phyloP scores from a whole-genome alignment of 345 rosid species.

The Bruguiera sexangula region DNA sequence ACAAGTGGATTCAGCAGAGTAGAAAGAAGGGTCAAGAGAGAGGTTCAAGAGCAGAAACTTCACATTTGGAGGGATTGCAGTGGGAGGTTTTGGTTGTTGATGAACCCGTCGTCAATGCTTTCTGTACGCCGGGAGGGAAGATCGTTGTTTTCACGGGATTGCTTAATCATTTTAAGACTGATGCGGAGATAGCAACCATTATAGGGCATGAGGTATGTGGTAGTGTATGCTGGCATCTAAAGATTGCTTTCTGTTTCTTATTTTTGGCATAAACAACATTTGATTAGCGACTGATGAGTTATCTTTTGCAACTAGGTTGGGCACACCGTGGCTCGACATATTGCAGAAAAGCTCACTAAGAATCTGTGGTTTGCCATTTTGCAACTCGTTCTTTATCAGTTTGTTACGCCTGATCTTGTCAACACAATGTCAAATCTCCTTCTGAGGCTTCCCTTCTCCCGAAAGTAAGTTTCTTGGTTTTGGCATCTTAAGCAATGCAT shows the following conservation, averaged over 20 bases:
- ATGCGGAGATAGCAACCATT: conserved; percentile 88
- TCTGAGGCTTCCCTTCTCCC: conserved; percentile 84
- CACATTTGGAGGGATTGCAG: conserved; percentile 74
- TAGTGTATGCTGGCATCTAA: neutral
- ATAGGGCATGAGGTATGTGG: conserved; percentile 77
- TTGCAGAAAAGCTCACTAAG: conserved; percentile 67
- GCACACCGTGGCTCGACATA: conserved; percentile 88
- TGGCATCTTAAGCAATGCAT: neutral
- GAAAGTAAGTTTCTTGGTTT: conserved; percentile 48
- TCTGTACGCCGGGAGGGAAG: conserved; percentile 89
- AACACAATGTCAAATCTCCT: conserved; percentile 69
- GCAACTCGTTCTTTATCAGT: conserved; percentile 69
- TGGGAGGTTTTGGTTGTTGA: conserved; percentile 94
- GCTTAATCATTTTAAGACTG: conserved; percentile 62
- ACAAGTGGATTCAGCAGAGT: conserved; percentile 69
- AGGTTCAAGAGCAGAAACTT: conserved; percentile 41
- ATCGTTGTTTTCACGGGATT: conserved; percentile 86
- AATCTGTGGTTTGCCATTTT: conserved; percentile 74
- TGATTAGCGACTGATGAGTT: neutral
- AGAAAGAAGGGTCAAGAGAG: conserved; percentile 55
- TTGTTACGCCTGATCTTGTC: conserved; percentile 72
- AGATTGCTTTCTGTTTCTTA: neutral
- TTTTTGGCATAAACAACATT: neutral
- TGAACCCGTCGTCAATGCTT: conserved; percentile 71
- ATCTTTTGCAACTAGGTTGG: conserved; percentile 53